Conservation (phyloP, 176 grass and related monocot species). For the Musa schizocarpa region DNA sequence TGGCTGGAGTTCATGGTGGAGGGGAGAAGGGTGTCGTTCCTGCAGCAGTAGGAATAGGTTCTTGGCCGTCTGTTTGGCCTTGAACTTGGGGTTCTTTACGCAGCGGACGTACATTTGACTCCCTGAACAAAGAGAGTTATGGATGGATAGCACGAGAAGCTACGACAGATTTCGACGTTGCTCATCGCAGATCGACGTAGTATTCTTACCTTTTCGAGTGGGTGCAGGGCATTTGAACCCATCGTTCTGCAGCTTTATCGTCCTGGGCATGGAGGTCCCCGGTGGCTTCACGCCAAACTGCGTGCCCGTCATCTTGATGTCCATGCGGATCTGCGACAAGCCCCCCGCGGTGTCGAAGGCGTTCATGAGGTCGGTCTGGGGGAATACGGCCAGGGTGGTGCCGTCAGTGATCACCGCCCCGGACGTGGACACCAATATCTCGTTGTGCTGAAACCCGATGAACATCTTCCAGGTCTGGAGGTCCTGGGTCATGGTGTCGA, state of each 20-base stretch:
- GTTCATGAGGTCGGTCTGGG: conserved; percentile 61
- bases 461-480: conserved; percentile 82
- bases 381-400: conserved; percentile 44
- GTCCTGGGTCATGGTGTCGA: conserved; percentile 66
- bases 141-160: too few species aligned
- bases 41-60: conserved; percentile 66
- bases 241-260: conserved; percentile 56
- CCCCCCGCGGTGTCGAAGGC: conserved; percentile 80
- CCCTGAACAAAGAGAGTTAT: conserved; percentile 5
- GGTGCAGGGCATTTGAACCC: conserved; percentile 66
- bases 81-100: conserved; percentile 56
- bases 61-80: conserved; percentile 43
- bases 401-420: conserved; percentile 57
- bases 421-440: conserved; percentile 58
- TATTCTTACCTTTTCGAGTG: conserved; percentile 2
- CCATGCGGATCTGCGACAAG: conserved; percentile 42
- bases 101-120: conserved; percentile 79
- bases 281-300: conserved; percentile 83
- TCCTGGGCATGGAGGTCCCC: conserved; percentile 60
- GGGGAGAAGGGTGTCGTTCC: conserved; percentile 77
- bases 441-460: conserved; percentile 75
- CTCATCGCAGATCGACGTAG: too few species aligned
- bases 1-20: conserved; percentile 50
- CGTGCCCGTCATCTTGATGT: conserved; percentile 59
- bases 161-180: too few species aligned